Percentiles rank a stretch among this genome's conserved stretches.
These are phyloP conservation scores for Aspergillus clavatus DNA, from an alignment of 2,329 filamentous ascomycete species.

Conservation along the genomic window DNA sequence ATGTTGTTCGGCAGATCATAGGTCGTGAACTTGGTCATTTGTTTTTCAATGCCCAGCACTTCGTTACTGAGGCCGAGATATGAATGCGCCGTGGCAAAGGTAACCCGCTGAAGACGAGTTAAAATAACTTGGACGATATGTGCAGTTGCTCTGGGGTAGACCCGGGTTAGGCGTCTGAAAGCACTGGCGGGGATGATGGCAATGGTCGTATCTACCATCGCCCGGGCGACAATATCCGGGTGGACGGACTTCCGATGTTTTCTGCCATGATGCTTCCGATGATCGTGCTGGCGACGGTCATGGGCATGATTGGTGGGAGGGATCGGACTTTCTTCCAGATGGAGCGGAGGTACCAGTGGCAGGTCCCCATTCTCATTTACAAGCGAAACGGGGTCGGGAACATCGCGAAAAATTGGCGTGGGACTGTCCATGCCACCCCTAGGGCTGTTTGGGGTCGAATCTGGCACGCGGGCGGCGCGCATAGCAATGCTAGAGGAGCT, in stretches of 20 bases:
- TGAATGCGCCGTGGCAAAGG: slow-evolving; percentile 86
- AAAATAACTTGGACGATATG: slow-evolving; percentile 98
- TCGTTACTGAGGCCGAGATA: slow-evolving; percentile 91
- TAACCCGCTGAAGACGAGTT: slow-evolving; percentile 89
- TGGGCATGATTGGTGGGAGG: slow-evolving; percentile 11
- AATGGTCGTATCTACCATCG: slow-evolving; percentile 94
- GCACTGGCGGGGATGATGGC: slow-evolving; percentile 96
- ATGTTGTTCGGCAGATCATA: slow-evolving; percentile 90
- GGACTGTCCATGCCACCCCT: slow-evolving; percentile 26
- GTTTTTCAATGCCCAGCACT: slow-evolving; percentile 84
- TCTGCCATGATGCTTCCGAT: slow-evolving; percentile 22
- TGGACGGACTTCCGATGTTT: slow-evolving; percentile 67
- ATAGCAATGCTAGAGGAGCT: slow-evolving; percentile 31
- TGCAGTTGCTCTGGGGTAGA: slow-evolving; percentile 92
- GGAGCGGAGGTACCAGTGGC: slow-evolving; percentile 68
- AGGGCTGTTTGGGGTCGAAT: slow-evolving; percentile 39
- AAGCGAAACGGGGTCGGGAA: slow-evolving; percentile 15
- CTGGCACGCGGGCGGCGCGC: slow-evolving; percentile 29
- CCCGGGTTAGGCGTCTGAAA: slow-evolving; percentile 82
- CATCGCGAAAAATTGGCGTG: slow-evolving; percentile 19
- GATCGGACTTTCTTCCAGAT: slow-evolving; percentile 52
- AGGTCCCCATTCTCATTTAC: slow-evolving; percentile 35
- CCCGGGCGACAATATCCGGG: slow-evolving; percentile 93
- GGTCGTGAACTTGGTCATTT: slow-evolving; percentile 87
- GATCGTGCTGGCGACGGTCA: slow-evolving; percentile 12